Evolutionary conservation across 345 rosid species (phyloP), one percentile per base, ranked within the genome.

Genomic region (Eucalyptus cloeziana): DNA sequence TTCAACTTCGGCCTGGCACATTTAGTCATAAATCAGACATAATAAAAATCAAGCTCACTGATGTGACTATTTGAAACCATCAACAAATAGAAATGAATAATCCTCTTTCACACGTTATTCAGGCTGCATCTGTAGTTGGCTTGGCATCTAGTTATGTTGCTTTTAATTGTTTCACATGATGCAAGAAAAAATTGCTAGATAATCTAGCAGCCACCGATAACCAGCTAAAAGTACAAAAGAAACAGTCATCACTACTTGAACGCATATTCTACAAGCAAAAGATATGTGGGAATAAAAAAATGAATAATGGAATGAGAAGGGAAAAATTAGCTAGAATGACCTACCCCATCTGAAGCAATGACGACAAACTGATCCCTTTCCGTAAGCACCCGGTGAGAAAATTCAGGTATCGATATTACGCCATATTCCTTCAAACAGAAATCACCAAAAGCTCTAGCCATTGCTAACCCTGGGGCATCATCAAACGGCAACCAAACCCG

Each of bases 371-470:
- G 99, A 92, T 98, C 99, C 89, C 88, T 92, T 14, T 97, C 99
- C 15, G 98, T 95, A 24, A 98, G 98, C 85, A 93, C 40, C 33
- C 96, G 96, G 89, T 98, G 98, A 89, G 99, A 96, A 90, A 98
- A 95, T 88, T 98, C 99, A 3, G 99, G 99, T 52, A 96, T 91
- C 0, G 99, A 98, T 88, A 98, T 98, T 56, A 98, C 99, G 71
- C 99, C 99, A 67, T 98, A 98, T 87, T 98, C 99, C 94, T 98
- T 98, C 86, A 98, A 92, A 94, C 99, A 98, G 90, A 98, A 98
- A 92, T 98, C 99, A 24, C 99, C 99, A 88, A 98, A 98, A 54
- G 99, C 99, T 86, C 99, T 94, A 81, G 99, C 99, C 99, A 98
- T 98, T 89, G 99, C 99, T 52, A 98, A 90, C 85, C 99, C 99